Evolutionary conservation across 495 filamentous ascomycete species (phyloP).

Genomic region (Penicillium cinerascens): DNA sequence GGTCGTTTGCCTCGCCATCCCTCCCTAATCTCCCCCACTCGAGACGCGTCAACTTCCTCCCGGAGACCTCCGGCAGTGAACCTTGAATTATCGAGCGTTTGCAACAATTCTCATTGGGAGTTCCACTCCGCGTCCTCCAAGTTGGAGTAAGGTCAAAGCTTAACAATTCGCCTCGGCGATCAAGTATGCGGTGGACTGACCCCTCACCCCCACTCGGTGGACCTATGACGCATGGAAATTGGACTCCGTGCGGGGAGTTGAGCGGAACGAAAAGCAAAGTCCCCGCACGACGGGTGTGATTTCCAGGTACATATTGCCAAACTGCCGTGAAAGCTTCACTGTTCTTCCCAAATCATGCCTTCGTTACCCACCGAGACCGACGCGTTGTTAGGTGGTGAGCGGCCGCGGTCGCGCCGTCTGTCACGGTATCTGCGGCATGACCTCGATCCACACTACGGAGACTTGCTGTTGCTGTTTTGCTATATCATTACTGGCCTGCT

Average conservation of each 20-base stretch:
- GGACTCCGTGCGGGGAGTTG: background rate
- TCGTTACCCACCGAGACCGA: slow-evolving; percentile 7
- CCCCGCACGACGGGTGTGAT: background rate
- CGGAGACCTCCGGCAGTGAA: background rate
- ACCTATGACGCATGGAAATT: background rate
- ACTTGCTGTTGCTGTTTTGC: slow-evolving; percentile 60
- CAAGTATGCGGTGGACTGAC: background rate
- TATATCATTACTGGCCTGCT: slow-evolving; percentile 72
- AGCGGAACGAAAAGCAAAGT: background rate
- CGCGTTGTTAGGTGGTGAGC: slow-evolving; percentile 2
- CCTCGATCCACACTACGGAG: slow-evolving; percentile 53
- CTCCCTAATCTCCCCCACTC: background rate
- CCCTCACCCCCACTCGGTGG: background rate
- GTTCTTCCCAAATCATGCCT: background rate
- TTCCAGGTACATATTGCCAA: background rate
- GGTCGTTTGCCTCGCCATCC: background rate
- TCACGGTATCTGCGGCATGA: slow-evolving; percentile 43
- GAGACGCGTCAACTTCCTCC: background rate
- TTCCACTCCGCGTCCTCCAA: background rate
- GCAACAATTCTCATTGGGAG: background rate
- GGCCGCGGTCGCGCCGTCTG: background rate
- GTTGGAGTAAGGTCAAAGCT: background rate
- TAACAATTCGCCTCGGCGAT: background rate
- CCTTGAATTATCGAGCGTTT: too few species aligned
- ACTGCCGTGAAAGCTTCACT: background rate